Conservation (phyloP, 139 green algal genomes). For the Tetratostichococcus sp. region DNA sequence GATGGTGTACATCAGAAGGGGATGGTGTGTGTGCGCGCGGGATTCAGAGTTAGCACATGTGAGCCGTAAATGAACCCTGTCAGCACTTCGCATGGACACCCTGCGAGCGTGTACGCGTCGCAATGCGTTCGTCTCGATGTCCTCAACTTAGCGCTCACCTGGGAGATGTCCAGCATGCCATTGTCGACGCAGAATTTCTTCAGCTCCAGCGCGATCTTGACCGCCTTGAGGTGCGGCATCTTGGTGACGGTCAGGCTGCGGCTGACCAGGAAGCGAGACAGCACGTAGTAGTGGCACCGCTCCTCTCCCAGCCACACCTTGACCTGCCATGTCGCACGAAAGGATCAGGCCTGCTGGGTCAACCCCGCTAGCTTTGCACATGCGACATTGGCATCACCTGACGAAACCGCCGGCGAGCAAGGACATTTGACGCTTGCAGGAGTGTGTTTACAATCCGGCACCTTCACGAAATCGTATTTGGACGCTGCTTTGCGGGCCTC, state of each 20-base stretch:
- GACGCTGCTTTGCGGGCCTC: conserved; percentile 25
- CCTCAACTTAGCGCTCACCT: conserved; percentile 24
- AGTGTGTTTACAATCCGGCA: background rate
- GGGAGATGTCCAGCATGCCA: conserved; percentile 62
- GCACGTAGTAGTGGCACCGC: conserved; percentile 85
- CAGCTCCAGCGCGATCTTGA: conserved; percentile 87
- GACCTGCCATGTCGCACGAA: conserved; percentile 35
- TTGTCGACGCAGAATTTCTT: conserved; percentile 94
- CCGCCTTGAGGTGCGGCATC: conserved; percentile 77
- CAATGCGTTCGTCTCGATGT: no score
- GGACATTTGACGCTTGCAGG: no score
- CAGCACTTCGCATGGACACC: no score
- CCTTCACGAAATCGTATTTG: conserved; percentile 83
- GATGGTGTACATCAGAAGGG: no score
- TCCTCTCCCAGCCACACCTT: conserved; percentile 75
- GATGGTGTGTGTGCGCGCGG: no score
- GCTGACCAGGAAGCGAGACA: conserved; percentile 87
- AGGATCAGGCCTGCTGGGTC: no score
- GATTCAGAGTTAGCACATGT: no score
- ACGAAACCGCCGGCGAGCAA: no score
- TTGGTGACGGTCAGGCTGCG: conserved; percentile 89
- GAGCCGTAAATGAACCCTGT: no score
- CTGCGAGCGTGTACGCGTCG: no score
- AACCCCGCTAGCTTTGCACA: no score
- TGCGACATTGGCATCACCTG: no score